A percentile compares a stretch with the other conserved stretches of the same genome.
Evolutionary conservation across 2,329 filamentous ascomycete genomes (phyloP).

Genomic region (Sporothrix brunneoviolacea): DNA sequence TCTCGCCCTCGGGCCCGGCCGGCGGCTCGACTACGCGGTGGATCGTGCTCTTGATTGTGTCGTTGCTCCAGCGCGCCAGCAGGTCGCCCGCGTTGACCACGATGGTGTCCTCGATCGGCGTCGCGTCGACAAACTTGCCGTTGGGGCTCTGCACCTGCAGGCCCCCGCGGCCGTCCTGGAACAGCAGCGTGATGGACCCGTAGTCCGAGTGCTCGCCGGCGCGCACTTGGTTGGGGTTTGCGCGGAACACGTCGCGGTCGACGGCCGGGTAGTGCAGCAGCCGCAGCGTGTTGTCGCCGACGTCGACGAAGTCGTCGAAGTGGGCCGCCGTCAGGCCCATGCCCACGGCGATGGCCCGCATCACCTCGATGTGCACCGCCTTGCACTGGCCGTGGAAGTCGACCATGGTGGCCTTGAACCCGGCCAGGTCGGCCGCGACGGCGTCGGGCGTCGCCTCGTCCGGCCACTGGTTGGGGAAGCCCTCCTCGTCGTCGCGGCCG

Average conservation of each 20-base stretch:
- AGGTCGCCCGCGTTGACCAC: conserved; percentile 88
- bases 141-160: conserved; percentile 61
- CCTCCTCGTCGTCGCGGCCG: conserved; percentile 51
- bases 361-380: conserved; percentile 65
- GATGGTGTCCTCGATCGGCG: conserved; percentile 71
- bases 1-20: conserved; percentile 32
- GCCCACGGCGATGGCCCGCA: conserved; percentile 78
- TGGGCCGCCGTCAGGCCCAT: conserved; percentile 64
- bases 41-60: conserved; percentile 82
- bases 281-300: conserved; percentile 63
- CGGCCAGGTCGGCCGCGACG: conserved; percentile 38
- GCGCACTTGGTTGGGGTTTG: conserved; percentile 63
- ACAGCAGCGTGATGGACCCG: conserved; percentile 54
- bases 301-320: conserved; percentile 70
- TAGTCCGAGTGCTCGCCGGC: conserved; percentile 72
- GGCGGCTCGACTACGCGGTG: conserved; percentile 88
- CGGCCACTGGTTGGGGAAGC: conserved; percentile 73
- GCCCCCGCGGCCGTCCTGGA: conserved; percentile 52
- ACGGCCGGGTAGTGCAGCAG: conserved; percentile 73
- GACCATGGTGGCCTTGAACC: conserved; percentile 68
- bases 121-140: conserved; percentile 74
- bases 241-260: conserved; percentile 55
- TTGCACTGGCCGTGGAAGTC: conserved; percentile 71
- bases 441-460: conserved; percentile 38
- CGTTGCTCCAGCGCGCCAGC: conserved; percentile 82